A percentile compares a stretch with the other conserved stretches of the same genome.
Conservation (phyloP, 2,329 filamentous ascomycete genomes). For the Teratosphaeria gauchensis region DNA sequence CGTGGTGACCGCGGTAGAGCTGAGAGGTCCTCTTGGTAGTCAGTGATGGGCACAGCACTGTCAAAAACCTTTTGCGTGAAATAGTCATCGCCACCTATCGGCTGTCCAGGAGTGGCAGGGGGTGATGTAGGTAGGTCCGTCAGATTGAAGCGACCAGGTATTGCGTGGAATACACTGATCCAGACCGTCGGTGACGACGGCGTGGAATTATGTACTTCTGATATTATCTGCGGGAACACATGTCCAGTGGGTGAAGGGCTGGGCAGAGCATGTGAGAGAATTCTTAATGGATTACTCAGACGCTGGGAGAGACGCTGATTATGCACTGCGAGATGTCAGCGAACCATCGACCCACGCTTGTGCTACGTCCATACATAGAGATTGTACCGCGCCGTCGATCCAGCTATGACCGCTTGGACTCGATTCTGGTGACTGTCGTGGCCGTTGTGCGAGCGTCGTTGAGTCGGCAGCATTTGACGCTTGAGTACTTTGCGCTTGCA, state of each 20-base stretch:
- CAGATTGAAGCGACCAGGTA: conserved; percentile 52
- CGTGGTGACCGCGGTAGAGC: conserved; percentile 43
- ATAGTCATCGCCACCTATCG: conserved; percentile 47
- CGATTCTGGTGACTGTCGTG: not conserved
- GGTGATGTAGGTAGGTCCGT: conserved; percentile 54
- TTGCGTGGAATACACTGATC: conserved; percentile 56
- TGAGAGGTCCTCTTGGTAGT: conserved; percentile 46
- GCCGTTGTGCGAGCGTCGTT: not conserved
- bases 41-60: conserved; percentile 49
- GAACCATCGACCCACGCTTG: not conserved
- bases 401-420: conserved; percentile 7
- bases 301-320: conserved; percentile 22
- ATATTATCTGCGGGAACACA: conserved; percentile 46
- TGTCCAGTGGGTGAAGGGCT: conserved; percentile 37
- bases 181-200: conserved; percentile 43
- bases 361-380: conserved; percentile 18
- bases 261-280: conserved; percentile 52
- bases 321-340: not conserved
- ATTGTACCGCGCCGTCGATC: conserved; percentile 19
- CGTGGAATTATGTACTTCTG: conserved; percentile 44
- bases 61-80: conserved; percentile 54
- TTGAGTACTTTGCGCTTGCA: not conserved
- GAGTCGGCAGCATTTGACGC: conserved; percentile 1
- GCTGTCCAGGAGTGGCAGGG: conserved; percentile 46
- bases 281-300: conserved; percentile 37